These are phyloP conservation scores for Chrysoporthe deuterocubensis DNA, from an alignment of 2,329 filamentous ascomycete species.

Conservation along the genomic window DNA sequence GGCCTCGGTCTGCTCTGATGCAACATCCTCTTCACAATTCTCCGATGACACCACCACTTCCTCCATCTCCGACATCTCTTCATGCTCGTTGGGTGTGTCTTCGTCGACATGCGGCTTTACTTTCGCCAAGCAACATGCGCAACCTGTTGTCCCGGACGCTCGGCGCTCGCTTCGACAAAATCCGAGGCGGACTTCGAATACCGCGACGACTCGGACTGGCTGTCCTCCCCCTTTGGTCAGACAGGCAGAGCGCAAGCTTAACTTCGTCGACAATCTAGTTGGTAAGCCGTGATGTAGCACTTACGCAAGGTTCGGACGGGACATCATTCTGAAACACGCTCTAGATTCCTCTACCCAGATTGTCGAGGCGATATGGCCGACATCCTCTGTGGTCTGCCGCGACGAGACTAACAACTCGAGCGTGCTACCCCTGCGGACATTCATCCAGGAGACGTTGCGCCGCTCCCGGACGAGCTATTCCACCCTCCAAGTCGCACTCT, in stretches of 20 bases:
- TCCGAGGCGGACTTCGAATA: constrained; percentile 60
- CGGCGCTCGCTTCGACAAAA: constrained; percentile 62
- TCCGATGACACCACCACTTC: constrained; percentile 71
- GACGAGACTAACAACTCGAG: constrained; percentile 74
- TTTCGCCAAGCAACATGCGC: constrained; percentile 9
- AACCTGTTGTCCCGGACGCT: constrained; percentile 20
- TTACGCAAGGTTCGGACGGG: constrained; percentile 28
- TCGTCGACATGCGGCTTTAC: constrained; percentile 13
- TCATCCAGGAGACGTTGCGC: constrained; percentile 96
- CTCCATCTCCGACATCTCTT: constrained; percentile 59
- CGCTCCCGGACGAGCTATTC: constrained; percentile 97
- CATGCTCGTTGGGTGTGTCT: constrained; percentile 31
- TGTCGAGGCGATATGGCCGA: constrained; percentile 95
- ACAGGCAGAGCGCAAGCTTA: constrained; percentile 89
- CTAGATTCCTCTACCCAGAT: constrained; percentile 96
- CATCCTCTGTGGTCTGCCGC: constrained; percentile 79
- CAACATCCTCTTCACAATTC: constrained; percentile 69
- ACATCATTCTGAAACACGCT: constrained; percentile 34
- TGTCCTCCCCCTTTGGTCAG: constrained; percentile 78
- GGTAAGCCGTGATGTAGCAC: constrained; percentile 67
- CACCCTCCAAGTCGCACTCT: constrained; percentile 93
- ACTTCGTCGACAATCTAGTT: constrained; percentile 95
- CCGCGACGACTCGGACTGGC: constrained; percentile 58
- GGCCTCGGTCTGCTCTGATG: constrained; percentile 79
- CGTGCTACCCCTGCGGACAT: constrained; percentile 87